phyloP scores from a whole-genome alignment of 257 asterid species.

The Cinchona pubescens region DNA sequence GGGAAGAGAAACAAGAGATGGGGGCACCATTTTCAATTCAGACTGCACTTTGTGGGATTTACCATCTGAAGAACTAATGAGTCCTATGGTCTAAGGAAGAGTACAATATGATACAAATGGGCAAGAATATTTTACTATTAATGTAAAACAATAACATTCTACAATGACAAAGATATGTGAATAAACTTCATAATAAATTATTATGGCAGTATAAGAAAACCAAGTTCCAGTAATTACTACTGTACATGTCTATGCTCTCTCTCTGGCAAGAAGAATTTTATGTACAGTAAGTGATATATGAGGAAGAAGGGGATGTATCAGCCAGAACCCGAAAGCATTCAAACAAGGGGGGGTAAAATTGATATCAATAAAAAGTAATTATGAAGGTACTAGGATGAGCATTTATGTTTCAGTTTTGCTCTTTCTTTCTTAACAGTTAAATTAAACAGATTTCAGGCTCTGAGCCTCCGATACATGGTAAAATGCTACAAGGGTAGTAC shows the following conservation, averaged over 20 bases:
- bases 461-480: conserved; percentile 1
- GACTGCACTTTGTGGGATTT: conserved; percentile 79
- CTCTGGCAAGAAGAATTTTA: conserved; percentile 11
- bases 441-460: background rate
- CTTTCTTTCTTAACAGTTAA: no score
- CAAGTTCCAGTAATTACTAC: conserved; percentile 1
- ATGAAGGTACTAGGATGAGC: background rate
- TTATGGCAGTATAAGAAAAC: background rate
- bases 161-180: conserved; percentile 9
- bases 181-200: conserved; percentile 12
- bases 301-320: conserved; percentile 95
- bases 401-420: background rate
- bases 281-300: conserved; percentile 75
- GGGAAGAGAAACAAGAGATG: conserved; percentile 39
- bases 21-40: conserved; percentile 46
- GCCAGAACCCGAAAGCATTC: conserved; percentile 73
- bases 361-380: conserved; percentile 4
- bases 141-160: background rate
- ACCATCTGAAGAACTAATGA: conserved; percentile 65
- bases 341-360: conserved; percentile 6
- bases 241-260: conserved; percentile 11
- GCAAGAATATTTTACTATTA: background rate
- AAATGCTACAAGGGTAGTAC: background rate
- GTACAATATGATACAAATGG: background rate
- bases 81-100: conserved; percentile 38